Percentiles rank a stretch among this genome's conserved stretches.
Conservation (phyloP, 805 yeast genomes). For the Grigorovia humatica region DNA sequence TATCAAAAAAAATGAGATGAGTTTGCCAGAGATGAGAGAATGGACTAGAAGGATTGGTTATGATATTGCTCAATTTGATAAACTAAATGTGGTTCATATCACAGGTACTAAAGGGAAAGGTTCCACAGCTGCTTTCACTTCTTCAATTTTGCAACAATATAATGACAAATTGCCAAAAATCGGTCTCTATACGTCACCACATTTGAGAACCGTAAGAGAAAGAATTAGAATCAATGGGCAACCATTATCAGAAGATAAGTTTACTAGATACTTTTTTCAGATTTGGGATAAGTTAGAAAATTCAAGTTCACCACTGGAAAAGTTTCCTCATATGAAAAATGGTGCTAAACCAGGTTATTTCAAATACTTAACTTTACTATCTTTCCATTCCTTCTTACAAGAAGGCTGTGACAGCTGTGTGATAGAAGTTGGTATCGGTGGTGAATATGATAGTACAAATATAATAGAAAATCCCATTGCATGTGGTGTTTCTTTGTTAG, state of each 20-base stretch:
- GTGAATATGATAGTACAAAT: constrained; percentile 94
- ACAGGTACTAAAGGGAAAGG: constrained; percentile 99
- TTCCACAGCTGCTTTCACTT: constrained; percentile 90
- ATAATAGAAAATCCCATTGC: constrained; percentile 69
- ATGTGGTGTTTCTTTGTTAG: constrained; percentile 77
- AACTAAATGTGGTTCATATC: constrained; percentile 73
- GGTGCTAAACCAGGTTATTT: constrained; percentile 86
- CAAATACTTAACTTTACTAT: constrained; percentile 76
- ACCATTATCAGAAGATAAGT: constrained; percentile 71
- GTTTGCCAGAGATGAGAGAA: constrained; percentile 78
- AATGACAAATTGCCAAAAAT: constrained; percentile 38
- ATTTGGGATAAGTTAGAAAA: constrained; percentile 74
- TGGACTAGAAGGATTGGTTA: constrained; percentile 69
- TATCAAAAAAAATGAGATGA: constrained; percentile 48
- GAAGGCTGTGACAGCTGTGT: constrained; percentile 92
- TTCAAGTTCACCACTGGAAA: constrained; percentile 42
- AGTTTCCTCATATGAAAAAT: constrained; percentile 65
- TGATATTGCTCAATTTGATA: constrained; percentile 54
- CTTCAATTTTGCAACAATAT: constrained; percentile 67
- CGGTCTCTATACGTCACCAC: constrained; percentile 96
- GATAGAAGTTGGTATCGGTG: constrained; percentile 98
- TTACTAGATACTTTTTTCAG: constrained; percentile 85
- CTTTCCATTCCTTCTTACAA: constrained; percentile 80
- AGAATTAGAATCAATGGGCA: constrained; percentile 79
- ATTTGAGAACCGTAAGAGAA: constrained; percentile 84